Percentiles rank a stretch among this genome's conserved stretches.
Conservation (phyloP, 148 eudicot species). For the Rhododendron williamsianum region DNA sequence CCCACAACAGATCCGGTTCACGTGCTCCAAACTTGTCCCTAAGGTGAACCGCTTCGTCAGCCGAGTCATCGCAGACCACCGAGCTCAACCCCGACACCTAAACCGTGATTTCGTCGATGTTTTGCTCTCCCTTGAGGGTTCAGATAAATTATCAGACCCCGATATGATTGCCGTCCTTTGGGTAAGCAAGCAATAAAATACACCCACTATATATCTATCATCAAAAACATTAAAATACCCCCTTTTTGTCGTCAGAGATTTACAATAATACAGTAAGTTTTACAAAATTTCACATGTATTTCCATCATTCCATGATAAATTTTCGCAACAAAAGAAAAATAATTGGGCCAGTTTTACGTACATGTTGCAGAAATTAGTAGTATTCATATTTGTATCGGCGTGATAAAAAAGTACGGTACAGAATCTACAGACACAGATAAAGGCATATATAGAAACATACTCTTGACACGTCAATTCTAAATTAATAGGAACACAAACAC, state of each 20-base stretch:
- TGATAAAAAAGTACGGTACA: not conserved
- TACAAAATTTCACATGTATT: not conserved
- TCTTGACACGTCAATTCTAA: not conserved
- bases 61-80: conserved; percentile 48
- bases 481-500: not conserved
- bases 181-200: conserved; percentile 31
- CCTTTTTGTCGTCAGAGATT: not conserved
- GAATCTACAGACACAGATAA: not conserved
- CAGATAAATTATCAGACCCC: conserved; percentile 46
- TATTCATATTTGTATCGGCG: not conserved
- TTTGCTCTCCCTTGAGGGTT: conserved; percentile 48
- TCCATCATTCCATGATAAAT: not conserved
- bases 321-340: not conserved
- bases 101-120: conserved; percentile 68
- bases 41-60: conserved; percentile 60
- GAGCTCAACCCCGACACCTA: conserved; percentile 15
- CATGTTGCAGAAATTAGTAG: not conserved
- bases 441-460: no score
- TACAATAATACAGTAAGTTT: not conserved
- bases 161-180: conserved; percentile 79
- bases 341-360: not conserved
- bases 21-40: conserved; percentile 62
- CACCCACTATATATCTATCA: no score
- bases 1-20: conserved; percentile 49
- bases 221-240: no score